phyloP scores from a whole-genome alignment of 345 rosid genomes.

The Populus pruinosa region DNA sequence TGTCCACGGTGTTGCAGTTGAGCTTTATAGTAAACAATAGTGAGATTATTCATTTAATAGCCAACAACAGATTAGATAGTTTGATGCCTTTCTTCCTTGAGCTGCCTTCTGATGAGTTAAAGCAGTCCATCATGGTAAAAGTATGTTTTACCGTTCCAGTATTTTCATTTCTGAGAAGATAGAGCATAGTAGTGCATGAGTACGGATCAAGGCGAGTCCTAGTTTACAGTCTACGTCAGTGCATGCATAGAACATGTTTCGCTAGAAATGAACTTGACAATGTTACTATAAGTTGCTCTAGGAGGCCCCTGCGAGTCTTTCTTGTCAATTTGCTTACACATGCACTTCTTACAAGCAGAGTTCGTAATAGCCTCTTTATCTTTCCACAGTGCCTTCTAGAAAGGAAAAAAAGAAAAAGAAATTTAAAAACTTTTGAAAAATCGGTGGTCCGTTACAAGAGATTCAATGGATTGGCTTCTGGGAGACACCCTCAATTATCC shows the following conservation, averaged over 20 bases:
- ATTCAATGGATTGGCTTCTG: not conserved
- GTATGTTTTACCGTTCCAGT: not conserved
- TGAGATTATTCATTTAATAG: not conserved
- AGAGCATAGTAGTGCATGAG: not conserved
- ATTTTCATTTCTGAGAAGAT: not conserved
- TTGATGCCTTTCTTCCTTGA: not conserved
- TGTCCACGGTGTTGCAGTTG: not conserved
- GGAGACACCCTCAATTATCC: not conserved
- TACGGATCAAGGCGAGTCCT: not conserved
- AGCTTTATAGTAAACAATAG: not conserved
- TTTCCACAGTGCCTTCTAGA: not conserved
- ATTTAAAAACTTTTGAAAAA: not conserved
- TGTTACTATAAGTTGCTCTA: not conserved
- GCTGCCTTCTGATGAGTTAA: not conserved
- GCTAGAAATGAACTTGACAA: not conserved
- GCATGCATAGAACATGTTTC: not conserved
- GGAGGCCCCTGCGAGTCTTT: not conserved
- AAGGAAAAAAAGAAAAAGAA: too few species aligned
- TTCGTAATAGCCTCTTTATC: too few species aligned
- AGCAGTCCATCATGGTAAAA: not conserved
- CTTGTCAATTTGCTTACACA: not conserved
- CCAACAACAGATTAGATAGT: not conserved
- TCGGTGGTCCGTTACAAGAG: not conserved
- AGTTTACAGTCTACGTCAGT: not conserved
- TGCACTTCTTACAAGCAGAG: too few species aligned